Base-by-base conservation (phyloP, 371 early-diverging fungal genomes). In the Scutellospora calospora region DNA sequence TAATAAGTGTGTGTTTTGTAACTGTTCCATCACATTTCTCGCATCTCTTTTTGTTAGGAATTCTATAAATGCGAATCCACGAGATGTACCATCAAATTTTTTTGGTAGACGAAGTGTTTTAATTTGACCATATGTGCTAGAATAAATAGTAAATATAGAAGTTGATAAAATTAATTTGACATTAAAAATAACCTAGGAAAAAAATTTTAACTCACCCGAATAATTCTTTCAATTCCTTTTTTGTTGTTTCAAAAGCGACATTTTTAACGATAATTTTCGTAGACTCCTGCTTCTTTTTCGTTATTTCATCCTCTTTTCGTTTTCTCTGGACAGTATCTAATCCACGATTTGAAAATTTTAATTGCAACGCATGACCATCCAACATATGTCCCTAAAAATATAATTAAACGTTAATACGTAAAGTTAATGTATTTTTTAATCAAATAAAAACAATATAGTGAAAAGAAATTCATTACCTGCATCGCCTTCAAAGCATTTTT, bases 51-150 rank as follows among this genome's bases (percentile, higher is more conserved):
- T 93, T 5, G 98, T 97, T 73, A 97, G 87, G 85, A 98, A 96
- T 82, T 98, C 98, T 82, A 99, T 91, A 90, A 99, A 99, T 59
- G 96, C 97, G 87, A 99, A 99, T 83, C 99, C 99, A 80, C 99
- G 96, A 82, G 97, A 98, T 2, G 93, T 92, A 18, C 98, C 98
- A 52, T 95, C 94, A 84, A 95, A 93, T 85, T 99, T 99, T 78
- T 92, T 94, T 59, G 99, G 99, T 75, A 99, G 82, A 66, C 99
- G 94, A 51, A 99, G 91, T 4, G 97, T 93, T 84, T 98, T 98
- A 78, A 99, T 88, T 82, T 98, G 95, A 78, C 96, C 98, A 87
- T 94, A 98, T 5, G 97, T 84, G 41, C 95, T 93, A 83, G 51
- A 41, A 25, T 14, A n/a, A 22, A 69, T 57, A 20, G 6, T 33